These are phyloP conservation scores for Cubamyces lactineus DNA, from an alignment of 768 basidiomycete genomes.

Conservation along the genomic window DNA sequence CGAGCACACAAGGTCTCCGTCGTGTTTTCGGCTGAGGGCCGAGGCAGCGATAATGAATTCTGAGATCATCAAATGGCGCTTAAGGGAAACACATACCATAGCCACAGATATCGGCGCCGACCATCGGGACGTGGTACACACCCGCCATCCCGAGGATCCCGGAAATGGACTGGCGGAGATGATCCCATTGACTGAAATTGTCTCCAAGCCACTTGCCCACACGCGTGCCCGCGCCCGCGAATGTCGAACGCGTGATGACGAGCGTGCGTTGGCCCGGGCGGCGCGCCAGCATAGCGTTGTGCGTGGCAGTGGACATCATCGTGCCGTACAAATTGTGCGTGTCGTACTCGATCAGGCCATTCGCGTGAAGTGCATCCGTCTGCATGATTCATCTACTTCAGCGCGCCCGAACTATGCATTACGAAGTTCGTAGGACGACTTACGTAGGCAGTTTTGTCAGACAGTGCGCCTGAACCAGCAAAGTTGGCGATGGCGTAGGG, in stretches of 20 bases:
- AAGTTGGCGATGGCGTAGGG: slow-evolving; percentile 65
- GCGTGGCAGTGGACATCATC: slow-evolving; percentile 71
- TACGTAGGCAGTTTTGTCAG: slow-evolving; percentile 58
- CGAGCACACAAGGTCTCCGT: slow-evolving; percentile 72
- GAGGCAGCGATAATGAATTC: background rate
- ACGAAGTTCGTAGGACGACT: slow-evolving; percentile 25
- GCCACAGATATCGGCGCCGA: slow-evolving; percentile 76
- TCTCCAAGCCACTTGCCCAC: slow-evolving; percentile 82
- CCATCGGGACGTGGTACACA: slow-evolving; percentile 73
- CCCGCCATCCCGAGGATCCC: slow-evolving; percentile 69
- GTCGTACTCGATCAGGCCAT: slow-evolving; percentile 62
- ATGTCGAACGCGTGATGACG: slow-evolving; percentile 75
- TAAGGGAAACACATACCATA: slow-evolving; percentile 45
- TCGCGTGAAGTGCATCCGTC: slow-evolving; percentile 51
- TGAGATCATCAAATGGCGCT: no score
- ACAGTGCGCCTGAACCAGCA: slow-evolving; percentile 48
- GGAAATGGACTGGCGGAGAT: slow-evolving; percentile 62
- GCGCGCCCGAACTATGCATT: background rate
- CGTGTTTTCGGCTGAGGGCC: slow-evolving; percentile 51
- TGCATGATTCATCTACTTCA: slow-evolving; percentile 4
- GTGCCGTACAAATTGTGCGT: slow-evolving; percentile 71
- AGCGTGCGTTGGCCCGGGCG: slow-evolving; percentile 63
- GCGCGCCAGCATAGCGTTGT: slow-evolving; percentile 61
- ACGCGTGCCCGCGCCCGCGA: slow-evolving; percentile 64
- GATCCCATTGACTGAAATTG: slow-evolving; percentile 60